Evolutionary conservation across 768 basidiomycete genomes (phyloP).

Genomic region (Tulasnella sp.): DNA sequence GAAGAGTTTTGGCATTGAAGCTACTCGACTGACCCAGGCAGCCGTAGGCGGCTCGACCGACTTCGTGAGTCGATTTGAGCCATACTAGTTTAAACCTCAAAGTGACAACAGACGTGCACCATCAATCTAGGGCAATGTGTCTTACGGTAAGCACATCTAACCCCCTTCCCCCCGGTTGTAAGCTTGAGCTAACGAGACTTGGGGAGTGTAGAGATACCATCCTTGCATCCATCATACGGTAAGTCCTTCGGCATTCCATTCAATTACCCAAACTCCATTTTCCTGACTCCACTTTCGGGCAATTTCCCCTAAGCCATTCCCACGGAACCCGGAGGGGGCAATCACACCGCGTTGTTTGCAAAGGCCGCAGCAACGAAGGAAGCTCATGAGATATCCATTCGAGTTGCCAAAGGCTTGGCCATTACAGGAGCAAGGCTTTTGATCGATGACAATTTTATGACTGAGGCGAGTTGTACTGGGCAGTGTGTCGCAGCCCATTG

Average conservation of each 20-base stretch:
- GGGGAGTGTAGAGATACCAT: conserved; percentile 51
- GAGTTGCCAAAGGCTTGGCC: conserved; percentile 72
- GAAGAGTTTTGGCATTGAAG: conserved; percentile 54
- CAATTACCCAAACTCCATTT: not conserved
- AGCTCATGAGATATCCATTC: conserved; percentile 69
- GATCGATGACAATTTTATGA: conserved; percentile 66
- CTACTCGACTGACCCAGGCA: conserved; percentile 63
- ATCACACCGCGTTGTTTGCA: conserved; percentile 74
- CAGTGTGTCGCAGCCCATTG: not conserved
- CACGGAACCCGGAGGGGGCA: conserved; percentile 69
- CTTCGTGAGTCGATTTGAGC: conserved; percentile 58
- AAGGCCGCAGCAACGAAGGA: conserved; percentile 60
- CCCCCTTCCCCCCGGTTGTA: not conserved
- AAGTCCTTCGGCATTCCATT: conserved; percentile 37
- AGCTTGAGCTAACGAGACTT: not conserved
- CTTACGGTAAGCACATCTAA: conserved; percentile 31
- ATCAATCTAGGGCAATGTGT: conserved; percentile 64
- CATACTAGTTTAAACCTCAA: not conserved
- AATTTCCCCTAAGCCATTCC: conserved; percentile 64
- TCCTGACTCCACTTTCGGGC: not conserved
- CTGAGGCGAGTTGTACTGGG: conserved; percentile 49
- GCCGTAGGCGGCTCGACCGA: conserved; percentile 79
- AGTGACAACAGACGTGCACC: not conserved
- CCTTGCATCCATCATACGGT: conserved; percentile 77
- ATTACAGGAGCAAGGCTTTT: conserved; percentile 69